These are phyloP conservation scores for Cercospora canescens DNA, from an alignment of 2,329 filamentous ascomycete species.

Conservation along the genomic window DNA sequence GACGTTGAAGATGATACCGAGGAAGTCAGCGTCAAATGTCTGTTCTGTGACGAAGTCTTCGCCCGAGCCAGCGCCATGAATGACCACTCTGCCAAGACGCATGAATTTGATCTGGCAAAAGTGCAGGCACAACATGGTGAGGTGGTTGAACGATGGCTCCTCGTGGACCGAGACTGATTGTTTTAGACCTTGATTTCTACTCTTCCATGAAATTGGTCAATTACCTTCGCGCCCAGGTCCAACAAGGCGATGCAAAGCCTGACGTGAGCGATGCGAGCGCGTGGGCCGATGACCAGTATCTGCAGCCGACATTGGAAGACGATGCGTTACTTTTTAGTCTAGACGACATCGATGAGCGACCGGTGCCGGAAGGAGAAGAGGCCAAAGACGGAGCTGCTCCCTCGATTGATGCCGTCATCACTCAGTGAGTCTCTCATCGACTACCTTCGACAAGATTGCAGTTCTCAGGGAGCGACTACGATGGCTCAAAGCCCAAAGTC, in stretches of 20 bases:
- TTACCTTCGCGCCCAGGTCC: constrained; percentile 47
- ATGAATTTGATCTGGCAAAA: constrained; percentile 44
- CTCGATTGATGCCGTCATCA: constrained; percentile 7
- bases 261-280: constrained; percentile 60
- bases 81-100: constrained; percentile 38
- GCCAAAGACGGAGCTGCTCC: constrained; percentile 8
- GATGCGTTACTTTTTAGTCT: constrained; percentile 86
- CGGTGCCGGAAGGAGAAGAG: constrained; percentile 17
- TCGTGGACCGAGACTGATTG: background rate
- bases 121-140: constrained; percentile 39
- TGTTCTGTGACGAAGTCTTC: constrained; percentile 42
- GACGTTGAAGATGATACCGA: constrained; percentile 45
- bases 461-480: background rate
- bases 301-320: constrained; percentile 83
- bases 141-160: constrained; percentile 12
- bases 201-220: constrained; percentile 50
- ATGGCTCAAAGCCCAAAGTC: background rate
- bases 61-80: constrained; percentile 37
- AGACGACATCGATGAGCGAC: constrained; percentile 66
- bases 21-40: constrained; percentile 39
- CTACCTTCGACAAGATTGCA: background rate
- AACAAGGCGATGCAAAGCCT: constrained; percentile 44
- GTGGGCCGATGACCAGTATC: constrained; percentile 75
- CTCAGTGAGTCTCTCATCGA: background rate
- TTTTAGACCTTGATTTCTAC: constrained; percentile 46